Evolutionary conservation across 1,139 yeast species (phyloP).

Genomic region (Debaryomyces sp.): DNA sequence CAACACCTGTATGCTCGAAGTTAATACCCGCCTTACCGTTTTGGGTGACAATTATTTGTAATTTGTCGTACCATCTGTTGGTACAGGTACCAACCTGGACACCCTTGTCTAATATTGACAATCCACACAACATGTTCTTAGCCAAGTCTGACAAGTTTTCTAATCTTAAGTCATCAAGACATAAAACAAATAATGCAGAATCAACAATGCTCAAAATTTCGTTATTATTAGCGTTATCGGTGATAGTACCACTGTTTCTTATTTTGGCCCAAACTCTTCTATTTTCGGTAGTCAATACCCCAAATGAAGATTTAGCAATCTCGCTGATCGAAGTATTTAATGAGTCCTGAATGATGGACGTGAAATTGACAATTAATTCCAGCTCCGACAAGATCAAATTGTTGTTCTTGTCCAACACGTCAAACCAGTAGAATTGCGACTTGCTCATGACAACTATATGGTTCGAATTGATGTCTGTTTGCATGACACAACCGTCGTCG

Average conservation of each 20-base stretch:
- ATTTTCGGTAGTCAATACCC: slow-evolving; percentile 87
- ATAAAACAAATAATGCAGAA: slow-evolving; percentile 77
- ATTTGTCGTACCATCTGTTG: slow-evolving; percentile 92
- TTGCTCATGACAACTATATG: slow-evolving; percentile 85
- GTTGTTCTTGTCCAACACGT: slow-evolving; percentile 74
- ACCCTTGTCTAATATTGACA: slow-evolving; percentile 77
- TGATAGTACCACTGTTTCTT: slow-evolving; percentile 52
- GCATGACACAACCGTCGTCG: slow-evolving; percentile 77
- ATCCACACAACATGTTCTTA: slow-evolving; percentile 85
- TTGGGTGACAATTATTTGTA: slow-evolving; percentile 85
- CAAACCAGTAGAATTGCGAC: slow-evolving; percentile 93
- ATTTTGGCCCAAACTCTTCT: slow-evolving; percentile 83
- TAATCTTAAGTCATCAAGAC: slow-evolving; percentile 77
- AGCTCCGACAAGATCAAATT: slow-evolving; percentile 71
- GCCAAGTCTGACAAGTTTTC: slow-evolving; percentile 69
- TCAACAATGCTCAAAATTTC: slow-evolving; percentile 78
- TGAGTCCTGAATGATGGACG: slow-evolving; percentile 76
- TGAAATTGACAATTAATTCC: slow-evolving; percentile 74
- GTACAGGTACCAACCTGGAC: slow-evolving; percentile 93
- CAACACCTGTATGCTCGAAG: slow-evolving; percentile 95
- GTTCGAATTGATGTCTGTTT: slow-evolving; percentile 70
- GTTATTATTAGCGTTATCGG: slow-evolving; percentile 51
- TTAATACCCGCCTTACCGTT: slow-evolving; percentile 93
- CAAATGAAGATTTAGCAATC: slow-evolving; percentile 81
- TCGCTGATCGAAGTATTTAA: slow-evolving; percentile 60